Percentiles rank a stretch among this genome's conserved stretches.
These are phyloP conservation scores for Xylariaceae sp. DNA, from an alignment of 2,329 filamentous ascomycete genomes.

Conservation along the genomic window DNA sequence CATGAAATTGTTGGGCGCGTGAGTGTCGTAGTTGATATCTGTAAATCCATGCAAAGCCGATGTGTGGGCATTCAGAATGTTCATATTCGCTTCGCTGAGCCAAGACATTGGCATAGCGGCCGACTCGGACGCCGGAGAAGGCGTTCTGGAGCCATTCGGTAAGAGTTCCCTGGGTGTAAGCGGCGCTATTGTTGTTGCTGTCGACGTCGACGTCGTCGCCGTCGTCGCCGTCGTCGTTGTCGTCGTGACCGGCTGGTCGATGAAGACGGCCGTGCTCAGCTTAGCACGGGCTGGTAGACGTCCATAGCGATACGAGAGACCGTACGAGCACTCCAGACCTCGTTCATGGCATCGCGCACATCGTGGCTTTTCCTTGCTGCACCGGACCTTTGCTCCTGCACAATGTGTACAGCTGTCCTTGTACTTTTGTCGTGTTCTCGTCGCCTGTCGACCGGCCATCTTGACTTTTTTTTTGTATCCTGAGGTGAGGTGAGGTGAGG, in stretches of 20 bases:
- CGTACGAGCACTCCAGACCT: conserved; percentile 21
- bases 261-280: conserved; percentile 13
- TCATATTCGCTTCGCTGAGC: conserved; percentile 17
- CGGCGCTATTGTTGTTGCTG: conserved; percentile 7
- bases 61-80: conserved; percentile 11
- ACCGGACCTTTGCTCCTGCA: conserved; percentile 24
- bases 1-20: conserved; percentile 12
- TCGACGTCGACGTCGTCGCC: no score
- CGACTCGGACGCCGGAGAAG: conserved; percentile 19
- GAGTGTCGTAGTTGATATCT: conserved; percentile 15
- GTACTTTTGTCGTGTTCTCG: conserved; percentile 23
- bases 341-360: conserved; percentile 22
- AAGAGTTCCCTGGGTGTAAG: conserved; percentile 19
- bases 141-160: conserved; percentile 16
- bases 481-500: neutral
- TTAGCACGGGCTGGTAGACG: conserved; percentile 23
- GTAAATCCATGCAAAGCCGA: conserved; percentile 14
- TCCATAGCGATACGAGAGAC: conserved; percentile 23
- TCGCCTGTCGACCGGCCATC: conserved; percentile 23
- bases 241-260: conserved; percentile 8
- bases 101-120: conserved; percentile 15
- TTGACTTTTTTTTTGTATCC: neutral
- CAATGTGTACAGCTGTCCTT: conserved; percentile 26
- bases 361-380: conserved; percentile 23
- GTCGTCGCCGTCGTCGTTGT: no score